Percentiles rank a stretch among this genome's conserved stretches.
These are phyloP conservation scores for Starmerella potacharoeniae DNA, from an alignment of 805 yeast genomes.

Conservation along the genomic window DNA sequence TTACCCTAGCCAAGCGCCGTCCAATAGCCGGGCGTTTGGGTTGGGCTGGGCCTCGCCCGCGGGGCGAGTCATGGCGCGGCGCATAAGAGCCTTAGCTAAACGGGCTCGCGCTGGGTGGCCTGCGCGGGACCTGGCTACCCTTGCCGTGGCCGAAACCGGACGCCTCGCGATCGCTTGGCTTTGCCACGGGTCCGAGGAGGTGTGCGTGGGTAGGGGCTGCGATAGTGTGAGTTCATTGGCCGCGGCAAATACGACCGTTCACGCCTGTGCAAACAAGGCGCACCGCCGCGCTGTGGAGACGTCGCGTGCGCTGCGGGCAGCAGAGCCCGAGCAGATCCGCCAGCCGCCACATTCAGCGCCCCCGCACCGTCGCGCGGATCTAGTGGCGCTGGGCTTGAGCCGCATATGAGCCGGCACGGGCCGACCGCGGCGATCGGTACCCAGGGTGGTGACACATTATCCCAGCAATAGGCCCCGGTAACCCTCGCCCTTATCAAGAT, in stretches of 20 bases:
- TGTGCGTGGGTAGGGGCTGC: neutral
- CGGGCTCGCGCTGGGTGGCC: neutral
- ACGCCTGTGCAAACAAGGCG: neutral
- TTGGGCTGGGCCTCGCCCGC: neutral
- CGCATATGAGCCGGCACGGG: neutral
- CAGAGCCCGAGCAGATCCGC: too few relatives aligned
- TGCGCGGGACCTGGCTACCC: neutral
- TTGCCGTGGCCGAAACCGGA: neutral
- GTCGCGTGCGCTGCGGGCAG: neutral
- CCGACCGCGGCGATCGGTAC: neutral
- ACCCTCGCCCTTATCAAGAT: conserved; percentile 4
- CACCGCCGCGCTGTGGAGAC: neutral
- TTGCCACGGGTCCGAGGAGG: neutral
- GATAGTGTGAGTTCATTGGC: neutral
- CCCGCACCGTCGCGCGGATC: too few relatives aligned
- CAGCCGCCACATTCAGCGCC: too few relatives aligned
- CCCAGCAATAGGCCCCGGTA: neutral
- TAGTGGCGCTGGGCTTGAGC: neutral
- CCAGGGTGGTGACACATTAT: neutral
- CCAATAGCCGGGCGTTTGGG: neutral
- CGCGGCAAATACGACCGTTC: neutral
- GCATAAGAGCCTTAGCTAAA: neutral
- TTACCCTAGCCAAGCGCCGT: neutral
- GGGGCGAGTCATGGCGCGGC: neutral
- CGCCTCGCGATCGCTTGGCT: neutral